A percentile compares a stretch with the other conserved stretches of the same genome.
Conservation (phyloP, 176 grass and related monocot genomes). For the Oryza nivara region DNA sequence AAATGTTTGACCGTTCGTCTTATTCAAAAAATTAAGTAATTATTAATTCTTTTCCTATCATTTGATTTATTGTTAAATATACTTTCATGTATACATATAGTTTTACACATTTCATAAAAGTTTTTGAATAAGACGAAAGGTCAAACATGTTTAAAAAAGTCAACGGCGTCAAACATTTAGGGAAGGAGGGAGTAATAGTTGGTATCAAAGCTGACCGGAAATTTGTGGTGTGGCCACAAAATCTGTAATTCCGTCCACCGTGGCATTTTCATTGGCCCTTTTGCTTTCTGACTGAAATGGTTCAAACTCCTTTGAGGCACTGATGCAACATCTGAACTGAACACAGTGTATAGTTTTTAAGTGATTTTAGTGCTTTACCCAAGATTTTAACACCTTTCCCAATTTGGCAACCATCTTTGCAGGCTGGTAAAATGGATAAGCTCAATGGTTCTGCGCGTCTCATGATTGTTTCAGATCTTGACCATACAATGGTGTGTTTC, state of each 20-base stretch:
- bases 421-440: conserved; percentile 73
- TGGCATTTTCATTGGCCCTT: not conserved
- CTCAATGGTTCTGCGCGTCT: conserved; percentile 76
- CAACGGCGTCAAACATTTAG: too few species aligned
- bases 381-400: not conserved
- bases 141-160: too few species aligned
- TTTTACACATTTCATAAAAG: too few species aligned
- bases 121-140: too few species aligned
- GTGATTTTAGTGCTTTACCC: not conserved
- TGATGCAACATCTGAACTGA: not conserved
- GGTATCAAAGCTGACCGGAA: not conserved
- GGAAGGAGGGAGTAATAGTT: not conserved
- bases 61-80: too few species aligned
- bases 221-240: not conserved
- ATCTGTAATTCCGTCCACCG: not conserved
- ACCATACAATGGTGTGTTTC: conserved; percentile 83
- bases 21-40: too few species aligned
- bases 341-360: not conserved
- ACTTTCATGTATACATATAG: too few species aligned
- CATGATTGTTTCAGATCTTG: conserved; percentile 97
- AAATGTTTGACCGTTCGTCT: too few species aligned
- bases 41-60: too few species aligned
- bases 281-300: not conserved
- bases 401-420: conserved; percentile 15
- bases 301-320: not conserved